These are phyloP conservation scores for Clavispora phyllophila DNA, from an alignment of 805 yeast species.

Conservation along the genomic window DNA sequence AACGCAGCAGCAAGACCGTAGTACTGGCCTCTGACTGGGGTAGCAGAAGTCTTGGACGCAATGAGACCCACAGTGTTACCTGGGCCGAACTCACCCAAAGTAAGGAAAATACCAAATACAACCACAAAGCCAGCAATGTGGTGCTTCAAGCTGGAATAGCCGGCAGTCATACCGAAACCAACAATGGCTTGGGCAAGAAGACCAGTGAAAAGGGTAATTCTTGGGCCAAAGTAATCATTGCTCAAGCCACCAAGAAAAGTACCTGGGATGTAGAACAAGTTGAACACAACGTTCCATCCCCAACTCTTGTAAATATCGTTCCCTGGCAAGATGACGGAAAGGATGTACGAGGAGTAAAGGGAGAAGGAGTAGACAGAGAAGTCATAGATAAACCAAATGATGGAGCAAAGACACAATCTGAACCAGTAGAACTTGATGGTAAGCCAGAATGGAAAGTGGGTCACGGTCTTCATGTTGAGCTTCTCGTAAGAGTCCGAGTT, in stretches of 20 bases:
- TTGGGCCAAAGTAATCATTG: conserved; percentile 90
- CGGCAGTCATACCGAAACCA: conserved; percentile 81
- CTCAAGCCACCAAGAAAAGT: conserved; percentile 78
- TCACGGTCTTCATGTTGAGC: conserved; percentile 58
- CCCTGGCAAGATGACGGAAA: conserved; percentile 52
- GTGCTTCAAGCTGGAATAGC: conserved; percentile 48
- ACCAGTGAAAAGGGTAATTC: conserved; percentile 69
- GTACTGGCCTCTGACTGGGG: conserved; percentile 85
- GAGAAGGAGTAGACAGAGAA: conserved; percentile 86
- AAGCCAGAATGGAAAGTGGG: conserved; percentile 58
- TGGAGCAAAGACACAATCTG: conserved; percentile 61
- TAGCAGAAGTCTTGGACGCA: conserved; percentile 81
- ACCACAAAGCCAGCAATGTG: conserved; percentile 78
- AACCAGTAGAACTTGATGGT: conserved; percentile 81
- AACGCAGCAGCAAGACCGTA: conserved; percentile 89
- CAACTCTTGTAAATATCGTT: conserved; percentile 65
- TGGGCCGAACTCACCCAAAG: conserved; percentile 91
- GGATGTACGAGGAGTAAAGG: conserved; percentile 70
- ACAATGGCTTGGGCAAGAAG: conserved; percentile 67
- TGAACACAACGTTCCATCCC: conserved; percentile 90
- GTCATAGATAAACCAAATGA: conserved; percentile 90
- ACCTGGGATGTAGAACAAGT: conserved; percentile 87
- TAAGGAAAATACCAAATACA: conserved; percentile 79
- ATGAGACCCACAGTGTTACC: conserved; percentile 89
- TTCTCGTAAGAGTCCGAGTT: conserved; percentile 72